These are phyloP conservation scores for Pholiota conissans DNA, from an alignment of 768 basidiomycete genomes.

Conservation along the genomic window DNA sequence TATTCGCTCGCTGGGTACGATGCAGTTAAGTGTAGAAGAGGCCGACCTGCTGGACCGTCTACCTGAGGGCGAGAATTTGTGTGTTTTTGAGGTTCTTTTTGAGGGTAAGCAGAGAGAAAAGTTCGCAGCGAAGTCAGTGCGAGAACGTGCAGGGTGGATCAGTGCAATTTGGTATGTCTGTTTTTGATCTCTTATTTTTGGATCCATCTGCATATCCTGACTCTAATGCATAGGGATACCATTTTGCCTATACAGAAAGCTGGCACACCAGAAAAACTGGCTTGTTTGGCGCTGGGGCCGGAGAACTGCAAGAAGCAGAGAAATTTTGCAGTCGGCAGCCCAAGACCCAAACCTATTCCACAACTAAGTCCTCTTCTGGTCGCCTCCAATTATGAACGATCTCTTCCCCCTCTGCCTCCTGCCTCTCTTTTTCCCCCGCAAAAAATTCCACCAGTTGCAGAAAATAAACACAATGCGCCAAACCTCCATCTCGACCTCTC, in stretches of 20 bases:
- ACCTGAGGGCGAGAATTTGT: slow-evolving; percentile 40
- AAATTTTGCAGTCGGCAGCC: slow-evolving; percentile 18
- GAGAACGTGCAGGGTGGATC: slow-evolving; percentile 72
- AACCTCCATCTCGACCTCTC: slow-evolving; percentile 19
- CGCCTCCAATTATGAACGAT: slow-evolving; percentile 27
- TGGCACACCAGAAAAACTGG: neutral
- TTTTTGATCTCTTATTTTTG: neutral
- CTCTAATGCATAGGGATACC: slow-evolving; percentile 48
- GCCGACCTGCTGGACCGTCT: slow-evolving; percentile 31
- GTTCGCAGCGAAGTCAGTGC: slow-evolving; percentile 61
- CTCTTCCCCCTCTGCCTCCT: slow-evolving; percentile 31
- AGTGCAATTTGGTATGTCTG: slow-evolving; percentile 66
- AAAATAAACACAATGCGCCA: slow-evolving; percentile 10
- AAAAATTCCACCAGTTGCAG: slow-evolving; percentile 1
- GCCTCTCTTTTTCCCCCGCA: slow-evolving; percentile 15
- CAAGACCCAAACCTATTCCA: slow-evolving; percentile 20
- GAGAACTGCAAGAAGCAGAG: neutral
- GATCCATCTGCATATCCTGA: neutral
- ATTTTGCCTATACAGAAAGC: slow-evolving; percentile 40
- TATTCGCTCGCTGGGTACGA: slow-evolving; percentile 54
- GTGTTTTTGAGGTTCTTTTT: slow-evolving; percentile 67
- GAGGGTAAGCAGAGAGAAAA: slow-evolving; percentile 51
- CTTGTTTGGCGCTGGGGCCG: neutral
- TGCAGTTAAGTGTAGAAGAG: slow-evolving; percentile 46
- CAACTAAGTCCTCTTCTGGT: slow-evolving; percentile 16